These are phyloP conservation scores for Isochrysis galbana DNA, from an alignment of 78 protist genomes.

Conservation along the genomic window DNA sequence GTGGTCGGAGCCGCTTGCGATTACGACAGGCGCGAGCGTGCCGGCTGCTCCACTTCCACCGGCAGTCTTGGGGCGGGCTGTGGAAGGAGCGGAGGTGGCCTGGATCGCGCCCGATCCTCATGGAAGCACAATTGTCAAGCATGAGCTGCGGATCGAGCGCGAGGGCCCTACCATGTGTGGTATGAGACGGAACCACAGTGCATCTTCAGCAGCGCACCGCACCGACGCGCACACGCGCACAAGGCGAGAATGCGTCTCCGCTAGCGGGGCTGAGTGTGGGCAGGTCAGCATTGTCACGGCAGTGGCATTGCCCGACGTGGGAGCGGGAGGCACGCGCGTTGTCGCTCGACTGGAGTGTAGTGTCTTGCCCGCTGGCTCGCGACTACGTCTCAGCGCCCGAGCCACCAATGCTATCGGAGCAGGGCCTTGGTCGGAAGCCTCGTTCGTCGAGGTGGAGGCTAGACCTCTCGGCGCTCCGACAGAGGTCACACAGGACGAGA, in stretches of 20 bases:
- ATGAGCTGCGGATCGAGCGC: background rate
- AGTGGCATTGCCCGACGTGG: background rate
- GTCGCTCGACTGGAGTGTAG: too few relatives aligned
- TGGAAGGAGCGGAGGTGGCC: background rate
- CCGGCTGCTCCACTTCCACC: background rate
- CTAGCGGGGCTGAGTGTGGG: background rate
- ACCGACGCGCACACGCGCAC: background rate
- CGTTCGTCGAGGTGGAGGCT: too few relatives aligned
- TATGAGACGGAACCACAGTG: too few relatives aligned
- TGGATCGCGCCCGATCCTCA: background rate
- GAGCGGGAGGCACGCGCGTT: background rate
- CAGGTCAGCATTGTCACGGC: background rate
- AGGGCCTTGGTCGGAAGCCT: too few relatives aligned
- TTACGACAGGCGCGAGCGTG: background rate
- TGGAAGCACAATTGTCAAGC: background rate
- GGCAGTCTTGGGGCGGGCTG: background rate
- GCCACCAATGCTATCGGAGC: too few relatives aligned
- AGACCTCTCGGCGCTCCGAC: too few relatives aligned
- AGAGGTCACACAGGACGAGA: too few relatives aligned
- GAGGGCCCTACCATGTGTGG: too few relatives aligned
- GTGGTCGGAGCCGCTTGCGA: background rate
- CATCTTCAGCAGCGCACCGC: too few relatives aligned
- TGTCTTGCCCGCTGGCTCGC: too few relatives aligned
- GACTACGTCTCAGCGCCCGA: too few relatives aligned
- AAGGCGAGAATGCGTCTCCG: background rate